Evolutionary conservation across 176 grass and related monocot genomes (phyloP), one percentile per base, ranked within the genome.

Genomic region (Juncus effusus): DNA sequence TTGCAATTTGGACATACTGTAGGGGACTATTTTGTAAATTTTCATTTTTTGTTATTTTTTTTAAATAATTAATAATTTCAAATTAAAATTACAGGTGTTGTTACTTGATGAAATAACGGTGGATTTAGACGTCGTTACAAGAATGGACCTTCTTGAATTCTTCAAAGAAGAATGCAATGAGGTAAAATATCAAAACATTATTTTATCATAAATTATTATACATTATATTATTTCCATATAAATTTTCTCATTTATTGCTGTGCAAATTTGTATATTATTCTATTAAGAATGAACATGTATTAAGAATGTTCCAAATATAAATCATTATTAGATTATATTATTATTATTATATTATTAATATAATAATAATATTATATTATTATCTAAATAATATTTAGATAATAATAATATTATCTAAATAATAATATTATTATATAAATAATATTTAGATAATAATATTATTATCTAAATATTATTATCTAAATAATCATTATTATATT

Each of bases 141-240:
- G 94, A 84, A 89, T 92, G 85, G 94, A 92, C 72, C 83, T 97
- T 37, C 94, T 97, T 2, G 85, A 89, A 10, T 97, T 97, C 80
- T 97, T 92, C 66, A 97, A 80, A 77, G 94, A 97, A 84, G 93
- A 97, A 56, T 92, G 93, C 19, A 85, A 97, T 59, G 77, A 86
- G 82, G 88, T 91, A 81, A 7, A 37, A 13, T 28, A 65, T 8
- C 62, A 51, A 54, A 68, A 13, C 10, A 68, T 54, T 4, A 53
- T 54, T 35, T 51, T 36, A 54, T 13, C 50, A 54, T 51, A 10
- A 67, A 11, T 51, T 67, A 3, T 52, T 54, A 65, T 28, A 6
- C 7, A 78, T 58, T 10, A 3, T 79, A 28, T 28, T 28, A 28
- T 28, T 28, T 28, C 19, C 19, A 65, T 40, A 47, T 16, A 7